A percentile compares a stretch with the other conserved stretches of the same genome.
Evolutionary conservation across 75 land plant genomes (phyloP).

Genomic region (Adiantum capillusveneris): DNA sequence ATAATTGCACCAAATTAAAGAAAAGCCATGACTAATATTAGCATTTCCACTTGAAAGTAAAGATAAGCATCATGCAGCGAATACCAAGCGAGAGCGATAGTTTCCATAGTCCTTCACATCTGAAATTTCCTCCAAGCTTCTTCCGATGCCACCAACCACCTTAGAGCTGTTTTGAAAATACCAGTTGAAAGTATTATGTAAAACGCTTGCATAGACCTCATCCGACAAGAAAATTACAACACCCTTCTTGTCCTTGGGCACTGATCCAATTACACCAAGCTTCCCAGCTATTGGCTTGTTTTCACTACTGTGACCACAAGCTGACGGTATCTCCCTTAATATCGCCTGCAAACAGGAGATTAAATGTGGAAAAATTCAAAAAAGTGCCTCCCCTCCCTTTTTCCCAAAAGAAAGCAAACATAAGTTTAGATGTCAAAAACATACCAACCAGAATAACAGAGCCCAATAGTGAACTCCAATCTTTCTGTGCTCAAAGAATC

Average conservation of each 20-base stretch:
- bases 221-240: not conserved
- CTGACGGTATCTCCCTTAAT: not conserved
- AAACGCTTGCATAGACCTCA: not conserved
- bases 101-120: slow-evolving; percentile 4
- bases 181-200: not conserved
- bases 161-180: slow-evolving; percentile 2
- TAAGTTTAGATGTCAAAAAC: no score
- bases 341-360: not conserved
- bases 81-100: slow-evolving; percentile 2
- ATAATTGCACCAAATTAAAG: no score
- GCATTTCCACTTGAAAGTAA: no score
- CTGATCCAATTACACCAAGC: not conserved
- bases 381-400: no score
- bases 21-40: no score
- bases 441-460: slow-evolving; percentile 89
- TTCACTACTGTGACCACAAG: not conserved
- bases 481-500: slow-evolving; percentile 63
- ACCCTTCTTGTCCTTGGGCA: not conserved
- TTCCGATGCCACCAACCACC: not conserved
- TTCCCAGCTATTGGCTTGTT: not conserved
- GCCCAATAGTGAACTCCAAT: slow-evolving; percentile 68
- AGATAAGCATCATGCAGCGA: no score
- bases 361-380: no score
- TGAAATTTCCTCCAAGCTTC: not conserved
- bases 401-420: no score